phyloP scores from a whole-genome alignment of 2,329 filamentous ascomycete species.

The Fusarium sacchari region DNA sequence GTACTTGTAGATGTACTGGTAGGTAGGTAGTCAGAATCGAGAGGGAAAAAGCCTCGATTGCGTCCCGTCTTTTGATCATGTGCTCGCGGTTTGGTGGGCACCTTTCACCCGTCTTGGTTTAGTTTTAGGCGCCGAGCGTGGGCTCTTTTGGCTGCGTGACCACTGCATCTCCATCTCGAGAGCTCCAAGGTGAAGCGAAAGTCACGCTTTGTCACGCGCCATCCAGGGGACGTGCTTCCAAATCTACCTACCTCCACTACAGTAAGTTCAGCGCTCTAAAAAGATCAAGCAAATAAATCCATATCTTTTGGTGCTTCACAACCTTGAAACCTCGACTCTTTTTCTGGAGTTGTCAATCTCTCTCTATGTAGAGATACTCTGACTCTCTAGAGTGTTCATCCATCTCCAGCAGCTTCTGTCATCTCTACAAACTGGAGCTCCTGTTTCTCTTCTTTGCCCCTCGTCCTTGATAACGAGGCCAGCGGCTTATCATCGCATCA shows the following conservation, averaged over 20 bases:
- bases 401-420: neutral
- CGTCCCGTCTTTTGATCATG: conserved; percentile 37
- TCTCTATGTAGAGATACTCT: neutral
- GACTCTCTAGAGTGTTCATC: neutral
- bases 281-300: neutral
- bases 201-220: conserved; percentile 41
- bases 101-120: conserved; percentile 21
- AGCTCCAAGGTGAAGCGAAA: conserved; percentile 31
- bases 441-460: conserved; percentile 17
- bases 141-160: conserved; percentile 36
- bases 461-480: conserved; percentile 40
- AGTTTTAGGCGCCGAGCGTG: neutral
- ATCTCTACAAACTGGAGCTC: conserved; percentile 17
- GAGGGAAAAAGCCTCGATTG: conserved; percentile 28
- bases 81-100: conserved; percentile 32
- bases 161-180: conserved; percentile 17
- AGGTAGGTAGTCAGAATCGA: conserved; percentile 34
- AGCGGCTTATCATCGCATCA: conserved; percentile 41
- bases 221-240: conserved; percentile 31
- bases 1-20: neutral
- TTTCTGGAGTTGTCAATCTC: neutral
- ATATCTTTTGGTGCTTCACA: neutral
- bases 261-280: neutral
- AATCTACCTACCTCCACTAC: too few relatives aligned
- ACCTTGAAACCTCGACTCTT: neutral